phyloP scores from a whole-genome alignment of 495 filamentous ascomycete genomes.

The Podospora didyma region DNA sequence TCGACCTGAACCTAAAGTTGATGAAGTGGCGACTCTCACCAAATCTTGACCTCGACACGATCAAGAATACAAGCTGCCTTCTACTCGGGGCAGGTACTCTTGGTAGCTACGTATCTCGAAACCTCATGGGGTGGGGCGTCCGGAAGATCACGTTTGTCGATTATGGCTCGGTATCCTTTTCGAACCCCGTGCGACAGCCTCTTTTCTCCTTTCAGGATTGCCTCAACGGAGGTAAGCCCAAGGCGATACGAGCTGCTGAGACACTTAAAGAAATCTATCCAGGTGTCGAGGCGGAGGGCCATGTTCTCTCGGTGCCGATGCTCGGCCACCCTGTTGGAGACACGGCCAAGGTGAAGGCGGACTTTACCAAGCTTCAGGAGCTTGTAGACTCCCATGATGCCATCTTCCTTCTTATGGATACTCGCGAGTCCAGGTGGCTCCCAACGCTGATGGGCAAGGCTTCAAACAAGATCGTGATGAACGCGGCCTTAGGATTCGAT shows the following conservation, averaged over 20 bases:
- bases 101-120: constrained; percentile 87
- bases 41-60: constrained; percentile 75
- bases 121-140: constrained; percentile 95
- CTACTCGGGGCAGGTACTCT: constrained; percentile 93
- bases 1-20: constrained; percentile 93
- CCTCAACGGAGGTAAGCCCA: constrained; percentile 75
- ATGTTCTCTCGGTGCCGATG: constrained; percentile 87
- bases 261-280: constrained; percentile 79
- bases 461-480: constrained; percentile 89
- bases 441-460: constrained; percentile 98
- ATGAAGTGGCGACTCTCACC: constrained; percentile 99
- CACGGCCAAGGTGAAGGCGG: constrained; percentile 56
- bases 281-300: constrained; percentile 74
- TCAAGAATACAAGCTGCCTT: constrained; percentile 88
- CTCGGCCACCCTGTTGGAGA: constrained; percentile 82
- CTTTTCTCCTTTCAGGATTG: constrained; percentile 89
- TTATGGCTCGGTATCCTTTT: constrained; percentile 89
- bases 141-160: constrained; percentile 94
- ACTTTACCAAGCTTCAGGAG: constrained; percentile 69
- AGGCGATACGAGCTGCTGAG: constrained; percentile 78
- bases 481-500: constrained; percentile 93
- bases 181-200: constrained; percentile 95
- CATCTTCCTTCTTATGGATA: constrained; percentile 95
- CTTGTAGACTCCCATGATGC: constrained; percentile 86
- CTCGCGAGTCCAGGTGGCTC: constrained; percentile 88